Percentiles rank a stretch among this genome's conserved stretches.
phyloP scores from a whole-genome alignment of 2,329 filamentous ascomycete species.

The Fusarium musae region DNA sequence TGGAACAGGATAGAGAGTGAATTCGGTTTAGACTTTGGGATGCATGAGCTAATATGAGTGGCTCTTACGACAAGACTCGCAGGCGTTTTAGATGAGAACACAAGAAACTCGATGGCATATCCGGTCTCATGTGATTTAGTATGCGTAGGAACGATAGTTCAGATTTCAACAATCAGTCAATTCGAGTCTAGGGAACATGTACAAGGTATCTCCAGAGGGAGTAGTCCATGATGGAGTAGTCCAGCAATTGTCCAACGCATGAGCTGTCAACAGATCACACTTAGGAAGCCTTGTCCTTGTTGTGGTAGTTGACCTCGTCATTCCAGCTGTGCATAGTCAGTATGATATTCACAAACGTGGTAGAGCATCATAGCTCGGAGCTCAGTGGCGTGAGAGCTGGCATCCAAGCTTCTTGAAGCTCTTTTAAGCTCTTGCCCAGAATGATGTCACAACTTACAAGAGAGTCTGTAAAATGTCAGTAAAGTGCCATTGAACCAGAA shows the following conservation, averaged over 20 bases:
- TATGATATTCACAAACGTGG: background rate
- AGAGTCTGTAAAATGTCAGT: slow-evolving; percentile 63
- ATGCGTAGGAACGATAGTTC: background rate
- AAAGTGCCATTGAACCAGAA: background rate
- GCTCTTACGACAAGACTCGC: background rate
- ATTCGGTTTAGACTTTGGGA: background rate
- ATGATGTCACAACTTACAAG: slow-evolving; percentile 47
- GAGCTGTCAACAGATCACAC: slow-evolving; percentile 27
- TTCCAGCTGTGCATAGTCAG: slow-evolving; percentile 79
- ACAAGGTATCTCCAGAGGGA: slow-evolving; percentile 45
- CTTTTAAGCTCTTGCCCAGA: background rate
- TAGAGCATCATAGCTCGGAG: background rate
- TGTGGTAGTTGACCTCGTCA: slow-evolving; percentile 94
- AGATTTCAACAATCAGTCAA: slow-evolving; percentile 41
- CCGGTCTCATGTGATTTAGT: background rate
- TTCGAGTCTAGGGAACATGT: slow-evolving; percentile 51
- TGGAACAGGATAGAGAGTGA: background rate
- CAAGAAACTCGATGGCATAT: background rate
- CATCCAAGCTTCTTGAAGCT: slow-evolving; percentile 19
- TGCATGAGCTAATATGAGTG: too few relatives aligned
- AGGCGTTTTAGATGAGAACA: background rate
- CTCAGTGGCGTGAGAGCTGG: background rate
- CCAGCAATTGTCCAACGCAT: slow-evolving; percentile 43
- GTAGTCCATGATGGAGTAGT: slow-evolving; percentile 42
- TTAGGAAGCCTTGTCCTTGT: slow-evolving; percentile 79